A percentile compares a stretch with the other conserved stretches of the same genome.
Evolutionary conservation across 2,329 filamentous ascomycete genomes (phyloP).

Genomic region (Sordariomycetes sp.): DNA sequence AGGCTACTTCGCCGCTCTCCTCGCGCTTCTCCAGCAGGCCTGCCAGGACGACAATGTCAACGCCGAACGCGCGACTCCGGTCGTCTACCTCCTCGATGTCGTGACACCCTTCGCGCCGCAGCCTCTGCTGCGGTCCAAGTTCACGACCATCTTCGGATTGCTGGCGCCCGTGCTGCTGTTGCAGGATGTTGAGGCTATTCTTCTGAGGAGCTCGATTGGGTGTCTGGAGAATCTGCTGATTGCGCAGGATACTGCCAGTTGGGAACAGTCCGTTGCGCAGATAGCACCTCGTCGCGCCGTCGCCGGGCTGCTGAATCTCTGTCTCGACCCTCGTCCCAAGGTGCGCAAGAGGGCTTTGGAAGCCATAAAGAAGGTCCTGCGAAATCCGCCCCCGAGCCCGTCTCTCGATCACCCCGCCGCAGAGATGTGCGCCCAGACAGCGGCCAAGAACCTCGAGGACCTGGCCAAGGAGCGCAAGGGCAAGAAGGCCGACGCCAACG

Average conservation of each 20-base stretch:
- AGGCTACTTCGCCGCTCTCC: slow-evolving; percentile 89
- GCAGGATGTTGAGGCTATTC: slow-evolving; percentile 74
- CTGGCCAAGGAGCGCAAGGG: slow-evolving; percentile 59
- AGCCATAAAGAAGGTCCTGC: slow-evolving; percentile 72
- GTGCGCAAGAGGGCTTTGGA: slow-evolving; percentile 91
- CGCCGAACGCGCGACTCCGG: slow-evolving; percentile 73
- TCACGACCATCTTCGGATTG: slow-evolving; percentile 81
- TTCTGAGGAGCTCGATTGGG: slow-evolving; percentile 81
- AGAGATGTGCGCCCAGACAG: slow-evolving; percentile 91
- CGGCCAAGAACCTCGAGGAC: slow-evolving; percentile 70
- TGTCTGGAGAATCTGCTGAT: slow-evolving; percentile 86
- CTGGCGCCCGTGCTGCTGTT: slow-evolving; percentile 77
- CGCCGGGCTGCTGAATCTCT: slow-evolving; percentile 74
- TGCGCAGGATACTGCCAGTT: slow-evolving; percentile 78
- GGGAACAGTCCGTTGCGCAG: slow-evolving; percentile 76
- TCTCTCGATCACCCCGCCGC: slow-evolving; percentile 90
- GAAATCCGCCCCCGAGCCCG: slow-evolving; percentile 80
- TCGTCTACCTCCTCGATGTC: slow-evolving; percentile 92
- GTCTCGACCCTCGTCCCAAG: slow-evolving; percentile 83
- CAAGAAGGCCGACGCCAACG: slow-evolving; percentile 53
- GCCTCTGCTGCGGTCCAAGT: slow-evolving; percentile 85
- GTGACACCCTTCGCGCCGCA: slow-evolving; percentile 78
- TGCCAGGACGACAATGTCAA: slow-evolving; percentile 61
- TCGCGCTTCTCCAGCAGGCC: slow-evolving; percentile 77
- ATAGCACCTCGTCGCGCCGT: slow-evolving; percentile 81